These are phyloP conservation scores for Blepharisma japonicum DNA, from an alignment of 73 alveolate species.

Conservation along the genomic window DNA sequence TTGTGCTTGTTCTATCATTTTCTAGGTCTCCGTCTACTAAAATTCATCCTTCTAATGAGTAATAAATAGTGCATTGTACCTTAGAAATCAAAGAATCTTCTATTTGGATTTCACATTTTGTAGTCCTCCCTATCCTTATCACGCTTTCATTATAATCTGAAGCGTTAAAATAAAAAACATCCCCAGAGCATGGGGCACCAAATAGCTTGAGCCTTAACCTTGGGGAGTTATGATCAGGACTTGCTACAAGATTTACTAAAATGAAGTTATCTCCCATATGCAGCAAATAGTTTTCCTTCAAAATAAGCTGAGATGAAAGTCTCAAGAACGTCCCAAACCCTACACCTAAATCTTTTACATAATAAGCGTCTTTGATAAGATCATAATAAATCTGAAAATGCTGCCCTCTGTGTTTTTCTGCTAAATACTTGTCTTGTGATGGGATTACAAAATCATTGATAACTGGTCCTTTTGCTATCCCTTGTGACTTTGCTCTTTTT, in stretches of 20 bases:
- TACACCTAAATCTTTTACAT: slow-evolving; percentile 35
- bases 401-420: slow-evolving; percentile 59
- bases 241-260: slow-evolving; percentile 25
- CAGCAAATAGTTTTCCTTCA: slow-evolving; percentile 32
- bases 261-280: slow-evolving; percentile 36
- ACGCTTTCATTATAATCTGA: slow-evolving; percentile 35
- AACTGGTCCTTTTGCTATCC: slow-evolving; percentile 25
- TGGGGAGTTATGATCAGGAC: slow-evolving; percentile 22
- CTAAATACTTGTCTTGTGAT: slow-evolving; percentile 48
- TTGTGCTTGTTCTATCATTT: slow-evolving; percentile 48
- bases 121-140: slow-evolving; percentile 49
- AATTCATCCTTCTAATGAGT: slow-evolving; percentile 55
- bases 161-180: slow-evolving; percentile 32
- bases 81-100: slow-evolving; percentile 65
- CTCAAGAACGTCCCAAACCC: slow-evolving; percentile 39
- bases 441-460: slow-evolving; percentile 65
- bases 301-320: not conserved
- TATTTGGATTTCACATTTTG: slow-evolving; percentile 65
- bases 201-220: slow-evolving; percentile 35
- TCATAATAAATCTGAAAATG: slow-evolving; percentile 56
- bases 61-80: slow-evolving; percentile 61
- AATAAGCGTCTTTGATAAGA: slow-evolving; percentile 32
- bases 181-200: slow-evolving; percentile 51
- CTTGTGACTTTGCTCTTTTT: not conserved
- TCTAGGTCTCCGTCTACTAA: slow-evolving; percentile 64